Evolutionary conservation across 2,329 filamentous ascomycete genomes (phyloP), one percentile per base, ranked within the genome.

Genomic region (Alternaria angustiovoidea): DNA sequence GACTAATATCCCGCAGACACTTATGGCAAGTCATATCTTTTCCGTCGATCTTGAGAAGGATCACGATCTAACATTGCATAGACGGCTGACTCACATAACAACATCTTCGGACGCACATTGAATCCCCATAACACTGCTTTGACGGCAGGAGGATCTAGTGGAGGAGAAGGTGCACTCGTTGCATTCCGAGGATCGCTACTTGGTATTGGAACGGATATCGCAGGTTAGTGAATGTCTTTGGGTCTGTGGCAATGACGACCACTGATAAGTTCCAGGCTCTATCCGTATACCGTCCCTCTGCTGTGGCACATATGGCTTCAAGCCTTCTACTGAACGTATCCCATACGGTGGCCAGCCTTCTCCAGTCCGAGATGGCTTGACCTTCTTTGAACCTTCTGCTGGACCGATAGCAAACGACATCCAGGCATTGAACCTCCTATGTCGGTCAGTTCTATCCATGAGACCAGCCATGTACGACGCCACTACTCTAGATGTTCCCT

Each of bases 1-100:
- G 76, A 91, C 89, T 0, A 90, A 89, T 66, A 78, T 91, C 2
- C 88, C 89, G 0, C 87, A 86, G 4, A 85, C 86, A 7, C 85
- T 89, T 80, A 89, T 90, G 87, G 87, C 88, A 52, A 83, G 49
- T 47, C 3, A 9, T 3, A 1, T 3, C 5, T 49, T 20, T 32
- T 5, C 11, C 4, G 7, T 34, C 2, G 18, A 20, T n/a, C 41
- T 41, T n/a, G 85, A 20, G 16, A 46, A 11, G 9, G 14, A 3
- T 18, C 24, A 30, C 18, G 24, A 0, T 18, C 24, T 46, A 18
- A 46, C 18, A 11, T 0, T 1, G 2, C 86, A 88, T 70, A 84
- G 70, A 63, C 28, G 54, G 52, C 36, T 5, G 87, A 89, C 69
- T 84, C 81, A 2, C 83, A 88, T n/a, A 90, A 89, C 76, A 87